Conservation (phyloP, 345 rosid species). For the Pugionium cornutum region DNA sequence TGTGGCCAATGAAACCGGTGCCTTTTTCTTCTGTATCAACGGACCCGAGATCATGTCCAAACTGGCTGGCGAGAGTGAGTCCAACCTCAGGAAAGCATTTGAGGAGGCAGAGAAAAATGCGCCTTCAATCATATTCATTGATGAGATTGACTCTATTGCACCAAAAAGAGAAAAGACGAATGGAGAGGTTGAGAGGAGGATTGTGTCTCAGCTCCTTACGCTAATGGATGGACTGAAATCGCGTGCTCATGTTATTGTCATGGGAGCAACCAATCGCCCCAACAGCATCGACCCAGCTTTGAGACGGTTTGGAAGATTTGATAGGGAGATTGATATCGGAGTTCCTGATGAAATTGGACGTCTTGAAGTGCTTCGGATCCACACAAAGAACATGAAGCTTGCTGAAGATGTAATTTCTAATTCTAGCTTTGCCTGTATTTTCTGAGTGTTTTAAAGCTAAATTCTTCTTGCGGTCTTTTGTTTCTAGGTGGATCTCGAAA, state of each 20-base stretch:
- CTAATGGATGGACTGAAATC: constrained; percentile 95
- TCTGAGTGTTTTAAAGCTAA: constrained; percentile 12
- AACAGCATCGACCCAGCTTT: constrained; percentile 94
- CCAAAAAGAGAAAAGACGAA: constrained; percentile 95
- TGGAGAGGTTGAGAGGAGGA: constrained; percentile 98
- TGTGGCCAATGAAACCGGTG: constrained; percentile 97
- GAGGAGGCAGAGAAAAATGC: constrained; percentile 84
- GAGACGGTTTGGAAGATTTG: constrained; percentile 96
- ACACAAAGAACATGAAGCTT: constrained; percentile 98
- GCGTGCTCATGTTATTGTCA: constrained; percentile 94
- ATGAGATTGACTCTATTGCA: constrained; percentile 79
- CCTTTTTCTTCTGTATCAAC: constrained; percentile 72
- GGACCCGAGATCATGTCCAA: constrained; percentile 63
- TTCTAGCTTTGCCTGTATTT: constrained; percentile 4
- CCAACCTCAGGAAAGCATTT: constrained; percentile 95
- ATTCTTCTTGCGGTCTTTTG: constrained; percentile 5
- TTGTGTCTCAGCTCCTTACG: constrained; percentile 90
- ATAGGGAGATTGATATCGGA: constrained; percentile 5
- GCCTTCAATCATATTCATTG: background rate
- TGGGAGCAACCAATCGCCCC: constrained; percentile 98
- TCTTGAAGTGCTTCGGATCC: constrained; percentile 95
- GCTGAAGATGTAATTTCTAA: constrained; percentile 64
- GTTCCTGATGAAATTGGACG: constrained; percentile 98
- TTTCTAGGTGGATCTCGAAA: constrained; percentile 88
- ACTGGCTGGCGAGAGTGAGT: constrained; percentile 98